These are phyloP conservation scores for Rubia balearica DNA, from an alignment of 305 asterid species.

Conservation along the genomic window DNA sequence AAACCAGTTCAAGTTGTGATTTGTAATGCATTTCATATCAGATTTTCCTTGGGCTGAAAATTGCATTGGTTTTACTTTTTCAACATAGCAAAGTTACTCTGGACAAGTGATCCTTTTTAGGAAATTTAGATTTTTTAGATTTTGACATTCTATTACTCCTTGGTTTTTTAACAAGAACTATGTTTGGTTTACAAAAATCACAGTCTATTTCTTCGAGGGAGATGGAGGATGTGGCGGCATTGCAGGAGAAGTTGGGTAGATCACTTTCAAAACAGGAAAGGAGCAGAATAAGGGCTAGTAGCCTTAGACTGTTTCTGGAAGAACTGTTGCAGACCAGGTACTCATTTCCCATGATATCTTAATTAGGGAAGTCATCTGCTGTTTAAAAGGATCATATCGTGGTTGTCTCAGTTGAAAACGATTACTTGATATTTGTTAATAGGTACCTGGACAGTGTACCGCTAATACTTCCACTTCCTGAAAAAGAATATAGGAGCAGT, in stretches of 20 bases:
- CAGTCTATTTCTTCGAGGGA: constrained; percentile 85
- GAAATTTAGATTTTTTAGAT: not conserved
- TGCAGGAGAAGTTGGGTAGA: constrained; percentile 93
- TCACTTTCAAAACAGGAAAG: constrained; percentile 74
- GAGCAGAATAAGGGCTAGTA: constrained; percentile 87
- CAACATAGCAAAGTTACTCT: not conserved
- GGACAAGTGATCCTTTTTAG: not conserved
- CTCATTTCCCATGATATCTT: constrained; percentile 7
- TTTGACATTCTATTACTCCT: not conserved
- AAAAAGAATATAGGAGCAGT: constrained; percentile 71
- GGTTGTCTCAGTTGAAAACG: constrained; percentile 21
- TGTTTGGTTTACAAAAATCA: not conserved
- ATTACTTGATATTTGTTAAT: constrained; percentile 22
- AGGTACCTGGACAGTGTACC: constrained; percentile 97
- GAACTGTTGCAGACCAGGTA: constrained; percentile 84
- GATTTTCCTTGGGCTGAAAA: not conserved
- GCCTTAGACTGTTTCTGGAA: constrained; percentile 88
- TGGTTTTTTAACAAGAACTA: not conserved
- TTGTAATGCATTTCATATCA: not conserved
- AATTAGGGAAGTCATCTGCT: not conserved
- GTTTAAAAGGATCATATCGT: not conserved
- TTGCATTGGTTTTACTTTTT: not conserved
- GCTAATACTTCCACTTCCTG: constrained; percentile 85
- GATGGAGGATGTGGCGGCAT: constrained; percentile 68
- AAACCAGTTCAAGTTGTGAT: not conserved